phyloP scores from a whole-genome alignment of 192 early-diverging fungal genomes.

The Podila minutissima region DNA sequence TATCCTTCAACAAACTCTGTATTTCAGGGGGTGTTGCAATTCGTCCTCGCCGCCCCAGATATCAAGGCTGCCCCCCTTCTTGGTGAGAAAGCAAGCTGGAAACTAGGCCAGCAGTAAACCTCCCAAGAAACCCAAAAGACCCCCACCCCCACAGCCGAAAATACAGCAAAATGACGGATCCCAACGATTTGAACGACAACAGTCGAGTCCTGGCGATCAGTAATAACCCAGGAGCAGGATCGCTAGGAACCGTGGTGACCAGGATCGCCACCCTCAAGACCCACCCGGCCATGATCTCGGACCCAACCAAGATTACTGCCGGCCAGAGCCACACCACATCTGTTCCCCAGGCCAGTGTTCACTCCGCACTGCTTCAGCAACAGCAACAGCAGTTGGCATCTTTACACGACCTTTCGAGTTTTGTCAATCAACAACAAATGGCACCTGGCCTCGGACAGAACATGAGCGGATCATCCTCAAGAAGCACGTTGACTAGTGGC shows the following conservation, averaged over 20 bases:
- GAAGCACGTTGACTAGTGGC: neutral
- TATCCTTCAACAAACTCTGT: too few species aligned
- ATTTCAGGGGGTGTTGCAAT: too few species aligned
- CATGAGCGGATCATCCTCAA: neutral
- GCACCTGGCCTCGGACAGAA: neutral
- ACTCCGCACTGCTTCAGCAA: slow-evolving; percentile 1
- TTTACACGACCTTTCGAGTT: slow-evolving; percentile 12
- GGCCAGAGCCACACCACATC: neutral
- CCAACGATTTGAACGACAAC: slow-evolving; percentile 29
- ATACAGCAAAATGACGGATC: slow-evolving; percentile 15
- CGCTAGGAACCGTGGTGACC: slow-evolving; percentile 17
- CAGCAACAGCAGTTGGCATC: slow-evolving; percentile 15
- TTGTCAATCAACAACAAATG: slow-evolving; percentile 3
- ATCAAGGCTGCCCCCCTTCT: too few species aligned
- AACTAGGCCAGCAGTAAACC: too few species aligned
- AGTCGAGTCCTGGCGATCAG: slow-evolving; percentile 38
- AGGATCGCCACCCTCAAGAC: slow-evolving; percentile 1
- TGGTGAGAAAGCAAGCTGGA: too few species aligned
- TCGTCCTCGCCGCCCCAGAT: too few species aligned
- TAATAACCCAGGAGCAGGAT: slow-evolving; percentile 17
- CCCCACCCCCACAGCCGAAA: too few species aligned
- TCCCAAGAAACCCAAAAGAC: too few species aligned
- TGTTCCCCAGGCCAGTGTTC: slow-evolving; percentile 1
- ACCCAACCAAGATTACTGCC: neutral
- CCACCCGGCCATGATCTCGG: slow-evolving; percentile 2